Evolutionary conservation across 495 filamentous ascomycete species (phyloP).

Genomic region (Trichoderma gamsii): DNA sequence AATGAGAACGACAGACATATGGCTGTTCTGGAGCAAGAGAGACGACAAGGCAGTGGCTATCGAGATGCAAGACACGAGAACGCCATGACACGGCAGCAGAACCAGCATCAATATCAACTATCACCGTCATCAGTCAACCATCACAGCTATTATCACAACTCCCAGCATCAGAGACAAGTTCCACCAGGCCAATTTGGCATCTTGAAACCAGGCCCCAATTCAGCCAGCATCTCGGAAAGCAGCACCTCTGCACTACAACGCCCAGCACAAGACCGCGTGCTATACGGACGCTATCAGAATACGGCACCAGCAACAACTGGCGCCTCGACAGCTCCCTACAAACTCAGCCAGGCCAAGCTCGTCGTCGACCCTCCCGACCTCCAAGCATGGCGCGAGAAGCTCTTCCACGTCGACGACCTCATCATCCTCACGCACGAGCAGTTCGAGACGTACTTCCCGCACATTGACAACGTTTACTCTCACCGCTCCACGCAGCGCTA

Average conservation of each 20-base stretch:
- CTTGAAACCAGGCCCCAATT: constrained; percentile 33
- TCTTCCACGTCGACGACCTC: constrained; percentile 72
- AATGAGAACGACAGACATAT: background rate
- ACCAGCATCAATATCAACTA: background rate
- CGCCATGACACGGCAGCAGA: background rate
- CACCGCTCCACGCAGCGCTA: constrained; percentile 82
- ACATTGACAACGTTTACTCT: constrained; percentile 88
- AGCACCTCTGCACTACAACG: constrained; percentile 22
- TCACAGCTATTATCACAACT: constrained; percentile 22
- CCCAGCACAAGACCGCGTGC: constrained; percentile 18
- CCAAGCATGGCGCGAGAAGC: constrained; percentile 62
- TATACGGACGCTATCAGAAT: constrained; percentile 23
- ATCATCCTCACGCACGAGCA: constrained; percentile 74
- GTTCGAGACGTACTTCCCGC: constrained; percentile 85
- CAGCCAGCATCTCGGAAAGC: constrained; percentile 13
- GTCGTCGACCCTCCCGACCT: constrained; percentile 65
- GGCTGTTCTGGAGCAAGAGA: background rate
- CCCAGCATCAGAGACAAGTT: constrained; percentile 19
- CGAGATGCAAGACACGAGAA: background rate
- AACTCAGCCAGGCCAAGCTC: constrained; percentile 45
- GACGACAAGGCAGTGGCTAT: background rate
- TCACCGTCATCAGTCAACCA: constrained; percentile 4
- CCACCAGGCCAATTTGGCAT: constrained; percentile 39
- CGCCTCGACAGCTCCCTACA: constrained; percentile 36
- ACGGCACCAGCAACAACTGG: constrained; percentile 31